Conservation (phyloP, 306 rosid genomes). For the Medicago truncatula region MtrunA17r5.0-ANR NC_053044.1:38326501-38327000, state of each 20-base stretch:
- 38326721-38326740: background rate
- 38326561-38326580: background rate
- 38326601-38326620: constrained; percentile 10
- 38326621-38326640: constrained; percentile 40
- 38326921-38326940: background rate
- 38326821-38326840: background rate
- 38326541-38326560: constrained; percentile 6
- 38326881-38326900: background rate
- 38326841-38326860: background rate
- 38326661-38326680: constrained; percentile 80
- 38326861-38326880: constrained; percentile 4
- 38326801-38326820: background rate
- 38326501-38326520: constrained; percentile 41
- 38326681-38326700: constrained; percentile 40
- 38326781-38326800: background rate
- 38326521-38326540: constrained; percentile 36
- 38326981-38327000: background rate
- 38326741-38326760: background rate
- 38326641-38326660: constrained; percentile 70
- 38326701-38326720: constrained; percentile 25
- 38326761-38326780: constrained; percentile 3
- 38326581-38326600: constrained; percentile 11
- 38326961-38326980: background rate
- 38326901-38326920: background rate
- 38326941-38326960: background rate